Base-by-base conservation (phyloP, 148 eudicot species). In the Vaccinium darrowii region DNA sequence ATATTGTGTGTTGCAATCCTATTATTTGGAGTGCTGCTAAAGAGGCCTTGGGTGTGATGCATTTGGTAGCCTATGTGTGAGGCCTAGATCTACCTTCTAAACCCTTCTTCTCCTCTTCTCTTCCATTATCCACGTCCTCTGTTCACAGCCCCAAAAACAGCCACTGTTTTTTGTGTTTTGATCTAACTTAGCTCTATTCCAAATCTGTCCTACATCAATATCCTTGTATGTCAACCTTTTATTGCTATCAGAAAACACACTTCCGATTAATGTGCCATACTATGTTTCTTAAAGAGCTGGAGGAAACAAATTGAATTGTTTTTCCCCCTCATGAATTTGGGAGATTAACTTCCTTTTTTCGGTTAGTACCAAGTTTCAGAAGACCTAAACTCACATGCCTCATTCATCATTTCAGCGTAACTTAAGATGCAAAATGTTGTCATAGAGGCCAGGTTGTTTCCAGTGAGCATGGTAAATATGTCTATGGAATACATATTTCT, bases 381-480 rank as follows among this genome's bases (percentile, higher is more conserved):
- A 23, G 25, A 52, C 43, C 53, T 78, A 53, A 18, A 53, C 33
- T 79, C 50, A 58, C 18, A 73, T 7, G 49, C 50, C 12, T 33
- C 16, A 80, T 57, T 19, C n/a, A 51, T 23, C 71, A 58, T 12
- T n/a, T 80, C 30, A 80, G 18, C 0, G 12, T n/a, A 80, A 80
- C 65, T 62, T 60, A 0, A 57, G 54, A 80, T 51, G 21, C 58
- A 69, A 82, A 65, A 65, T 7, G 58, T 14, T n/a, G 27, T 43
- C 2, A 5, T 10, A 63, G 16, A 43, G 36, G 36, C 33, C 74
- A 23, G 74, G 53, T 33, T n/a, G 56, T 53, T 25, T 67, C 14
- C 69, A 52, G 58, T 14, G 72, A 84, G 33, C 76, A 84, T 63
- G 74, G 58, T 63, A 47, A 23, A 15, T 74, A 77, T 43, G 69